Evolutionary conservation across 1,139 yeast species (phyloP).

Genomic region (Geotrichum aggregatum): DNA sequence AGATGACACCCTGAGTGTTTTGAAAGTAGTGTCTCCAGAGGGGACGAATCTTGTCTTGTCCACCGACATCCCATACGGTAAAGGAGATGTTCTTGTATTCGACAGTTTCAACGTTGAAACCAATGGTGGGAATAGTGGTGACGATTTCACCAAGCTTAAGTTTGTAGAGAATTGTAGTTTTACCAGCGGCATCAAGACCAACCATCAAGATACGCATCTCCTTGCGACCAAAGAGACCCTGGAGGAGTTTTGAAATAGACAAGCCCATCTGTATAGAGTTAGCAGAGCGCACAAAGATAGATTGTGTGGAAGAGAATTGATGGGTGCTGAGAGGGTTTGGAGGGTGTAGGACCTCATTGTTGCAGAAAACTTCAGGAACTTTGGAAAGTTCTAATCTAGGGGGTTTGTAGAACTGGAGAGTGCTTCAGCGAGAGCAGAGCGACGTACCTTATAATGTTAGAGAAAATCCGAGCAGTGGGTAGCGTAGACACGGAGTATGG

Average conservation of each 20-base stretch:
- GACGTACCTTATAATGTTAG: no score
- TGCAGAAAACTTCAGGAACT: no score
- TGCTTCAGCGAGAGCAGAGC: no score
- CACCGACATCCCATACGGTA: slow-evolving; percentile 98
- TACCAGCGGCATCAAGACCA: slow-evolving; percentile 90
- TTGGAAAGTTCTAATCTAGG: no score
- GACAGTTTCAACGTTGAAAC: slow-evolving; percentile 90
- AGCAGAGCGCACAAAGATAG: not conserved
- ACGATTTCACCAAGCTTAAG: slow-evolving; percentile 66
- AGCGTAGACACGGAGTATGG: not conserved
- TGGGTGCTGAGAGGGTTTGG: no score
- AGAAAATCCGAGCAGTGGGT: not conserved
- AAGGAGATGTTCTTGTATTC: slow-evolving; percentile 80
- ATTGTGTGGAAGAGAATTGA: not conserved
- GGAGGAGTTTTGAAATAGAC: slow-evolving; percentile 80
- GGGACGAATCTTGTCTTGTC: slow-evolving; percentile 86
- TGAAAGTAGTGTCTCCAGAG: slow-evolving; percentile 94
- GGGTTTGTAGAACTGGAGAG: no score
- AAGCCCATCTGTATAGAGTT: slow-evolving; percentile 58
- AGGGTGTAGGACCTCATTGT: no score
- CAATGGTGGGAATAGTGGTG: slow-evolving; percentile 89
- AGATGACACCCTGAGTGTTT: slow-evolving; percentile 86
- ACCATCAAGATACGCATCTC: slow-evolving; percentile 86
- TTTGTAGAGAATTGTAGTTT: slow-evolving; percentile 72
- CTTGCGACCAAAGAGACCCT: slow-evolving; percentile 61